These are phyloP conservation scores for Citrus unshiu DNA, from an alignment of 345 rosid genomes.

Conservation along the genomic window DNA sequence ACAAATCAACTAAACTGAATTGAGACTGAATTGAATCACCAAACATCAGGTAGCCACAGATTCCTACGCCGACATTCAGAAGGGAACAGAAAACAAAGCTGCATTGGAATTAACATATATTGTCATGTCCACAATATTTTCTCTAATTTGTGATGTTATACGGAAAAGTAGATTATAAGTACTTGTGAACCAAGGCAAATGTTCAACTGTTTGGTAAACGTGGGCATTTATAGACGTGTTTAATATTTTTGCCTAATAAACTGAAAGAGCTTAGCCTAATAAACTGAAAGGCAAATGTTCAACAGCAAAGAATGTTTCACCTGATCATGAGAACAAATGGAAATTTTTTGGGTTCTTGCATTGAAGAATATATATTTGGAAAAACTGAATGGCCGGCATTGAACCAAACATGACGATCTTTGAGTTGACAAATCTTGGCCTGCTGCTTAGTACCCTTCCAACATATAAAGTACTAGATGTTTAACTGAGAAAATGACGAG, in stretches of 20 bases:
- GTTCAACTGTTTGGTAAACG: background rate
- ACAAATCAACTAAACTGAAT: conserved; percentile 34
- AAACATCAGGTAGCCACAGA: conserved; percentile 68
- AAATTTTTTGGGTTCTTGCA: conserved; percentile 66
- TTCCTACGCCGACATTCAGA: conserved; percentile 48
- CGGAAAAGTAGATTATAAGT: background rate
- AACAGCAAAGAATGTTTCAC: conserved; percentile 29
- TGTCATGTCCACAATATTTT: background rate
- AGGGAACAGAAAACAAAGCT: conserved; percentile 62
- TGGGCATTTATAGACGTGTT: background rate
- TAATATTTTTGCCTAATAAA: background rate
- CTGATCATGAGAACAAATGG: conserved; percentile 48
- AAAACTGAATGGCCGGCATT: conserved; percentile 67
- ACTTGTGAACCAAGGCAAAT: background rate
- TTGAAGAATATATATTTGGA: conserved; percentile 76
- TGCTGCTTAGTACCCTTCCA: too few species aligned
- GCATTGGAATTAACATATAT: conserved; percentile 20
- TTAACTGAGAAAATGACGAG: too few species aligned
- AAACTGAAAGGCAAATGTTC: too few species aligned
- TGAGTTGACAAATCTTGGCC: too few species aligned
- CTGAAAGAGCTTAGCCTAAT: background rate
- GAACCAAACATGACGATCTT: too few species aligned
- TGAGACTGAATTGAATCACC: conserved; percentile 69
- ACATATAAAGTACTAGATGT: too few species aligned
- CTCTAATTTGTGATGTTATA: too few species aligned